A percentile compares a stretch with the other conserved stretches of the same genome.
Evolutionary conservation across 2,329 filamentous ascomycete genomes (phyloP).

Genomic region (Penicillium sp.): DNA sequence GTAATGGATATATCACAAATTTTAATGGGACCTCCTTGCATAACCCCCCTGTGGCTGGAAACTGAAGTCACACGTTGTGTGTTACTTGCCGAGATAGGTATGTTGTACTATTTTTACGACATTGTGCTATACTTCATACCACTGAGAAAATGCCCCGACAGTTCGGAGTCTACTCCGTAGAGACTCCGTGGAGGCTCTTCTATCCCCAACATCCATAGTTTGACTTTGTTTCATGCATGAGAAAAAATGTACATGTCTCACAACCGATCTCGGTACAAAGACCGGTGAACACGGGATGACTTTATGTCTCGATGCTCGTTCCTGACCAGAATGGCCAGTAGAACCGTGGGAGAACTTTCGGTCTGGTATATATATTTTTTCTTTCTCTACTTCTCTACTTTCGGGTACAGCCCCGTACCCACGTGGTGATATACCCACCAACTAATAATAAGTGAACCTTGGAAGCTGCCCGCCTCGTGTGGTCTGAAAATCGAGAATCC

Average conservation of each 20-base stretch:
- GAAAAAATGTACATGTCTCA: not conserved
- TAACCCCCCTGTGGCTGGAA: not conserved
- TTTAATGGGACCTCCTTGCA: conserved; percentile 8
- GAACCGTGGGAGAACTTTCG: not conserved
- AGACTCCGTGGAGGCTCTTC: not conserved
- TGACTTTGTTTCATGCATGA: not conserved
- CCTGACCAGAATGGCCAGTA: not conserved
- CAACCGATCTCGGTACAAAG: not conserved
- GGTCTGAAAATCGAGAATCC: not conserved
- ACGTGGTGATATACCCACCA: not conserved
- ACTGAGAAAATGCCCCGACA: not conserved
- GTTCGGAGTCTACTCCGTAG: not conserved
- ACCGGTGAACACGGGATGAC: not conserved
- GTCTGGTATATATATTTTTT: no score
- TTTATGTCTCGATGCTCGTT: not conserved
- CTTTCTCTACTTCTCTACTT: not conserved
- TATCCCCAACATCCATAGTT: not conserved
- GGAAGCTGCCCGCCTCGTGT: not conserved
- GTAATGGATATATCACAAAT: conserved; percentile 4
- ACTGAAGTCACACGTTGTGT: not conserved
- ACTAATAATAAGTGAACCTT: not conserved
- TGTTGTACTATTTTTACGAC: not conserved
- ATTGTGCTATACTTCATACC: not conserved
- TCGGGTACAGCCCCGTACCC: not conserved
- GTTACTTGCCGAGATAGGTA: not conserved